Base-by-base conservation (phyloP, 768 basidiomycete species). In the Leccinum subtestaceum region DNA sequence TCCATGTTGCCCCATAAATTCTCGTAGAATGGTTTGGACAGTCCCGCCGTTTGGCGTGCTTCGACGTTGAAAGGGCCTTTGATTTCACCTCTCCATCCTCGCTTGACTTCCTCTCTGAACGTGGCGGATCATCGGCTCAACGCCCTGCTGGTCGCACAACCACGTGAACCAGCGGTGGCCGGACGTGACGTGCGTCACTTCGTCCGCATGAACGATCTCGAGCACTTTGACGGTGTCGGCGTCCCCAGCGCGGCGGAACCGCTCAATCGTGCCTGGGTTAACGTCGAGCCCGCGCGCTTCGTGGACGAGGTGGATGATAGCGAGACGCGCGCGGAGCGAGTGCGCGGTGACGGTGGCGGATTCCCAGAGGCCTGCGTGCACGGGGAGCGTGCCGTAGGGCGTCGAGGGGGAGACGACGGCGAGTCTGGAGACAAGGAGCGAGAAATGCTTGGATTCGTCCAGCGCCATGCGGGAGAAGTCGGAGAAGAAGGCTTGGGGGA, bases 261-360 rank as follows among this genome's bases (percentile, higher is more conserved):
- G 51, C 21, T 52, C 19, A 19, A 34, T 52, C 7, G 51, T 52
- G 17, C 51, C 51, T 13, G 32, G 51, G 51, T 21, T 34, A 4
- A 34, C 32, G n/a, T 52, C 51, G n/a, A 52, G 51, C 19, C 51
- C 51, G 11, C 51, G 51, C n/a, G 21, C 32, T 76, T 93, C 91
- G 69, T 91, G 90, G 1, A 93, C 89, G 15, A 93, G 83, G 64
- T 92, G 90, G 65, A 95, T 89, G 70, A 93, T 92, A 1, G 51
- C 32, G 17, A 52, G 32, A 13, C 32, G 51, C 19, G 19, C 51
- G n/a, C 31, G 51, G 6, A 52, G 32, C 1, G 51, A 52, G 19
- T 34, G 32, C 2, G 32, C 21, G 12, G 51, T 52, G 32, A 52
- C 51, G 6, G 51, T 34, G 3, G 32, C 32, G 4, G 51, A 52